Evolutionary conservation across 2,329 filamentous ascomycete species (phyloP).

Genomic region (Colletotrichum theobromicola): DNA sequence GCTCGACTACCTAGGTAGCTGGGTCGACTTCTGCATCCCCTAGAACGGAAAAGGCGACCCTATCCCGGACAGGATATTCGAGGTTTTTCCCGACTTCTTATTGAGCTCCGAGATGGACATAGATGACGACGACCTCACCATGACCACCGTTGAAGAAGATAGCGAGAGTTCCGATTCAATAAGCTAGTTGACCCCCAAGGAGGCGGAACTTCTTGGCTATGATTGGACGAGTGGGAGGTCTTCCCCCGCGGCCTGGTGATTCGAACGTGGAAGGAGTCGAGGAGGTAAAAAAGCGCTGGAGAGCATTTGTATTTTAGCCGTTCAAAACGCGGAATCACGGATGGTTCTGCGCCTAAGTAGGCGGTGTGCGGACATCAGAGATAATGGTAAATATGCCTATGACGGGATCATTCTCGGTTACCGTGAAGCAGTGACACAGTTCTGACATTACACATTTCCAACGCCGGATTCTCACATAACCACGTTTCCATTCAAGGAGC

Average conservation of each 20-base stretch:
- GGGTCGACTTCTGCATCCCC: conserved; percentile 84
- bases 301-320: not conserved
- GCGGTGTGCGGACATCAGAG: not conserved
- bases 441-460: no score
- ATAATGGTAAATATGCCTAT: not conserved
- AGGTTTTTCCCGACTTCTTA: not conserved
- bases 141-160: not conserved
- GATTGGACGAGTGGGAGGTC: not conserved
- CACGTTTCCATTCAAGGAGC: not conserved
- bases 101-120: fast-evolving
- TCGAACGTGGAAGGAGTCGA: not conserved
- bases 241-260: not conserved
- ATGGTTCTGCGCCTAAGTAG: not conserved
- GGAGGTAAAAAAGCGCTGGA: not conserved
- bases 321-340: not conserved
- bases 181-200: not conserved
- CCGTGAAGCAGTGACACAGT: not conserved
- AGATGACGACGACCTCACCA: not conserved
- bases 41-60: conserved; percentile 33
- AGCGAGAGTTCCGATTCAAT: not conserved
- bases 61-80: not conserved
- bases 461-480: not conserved
- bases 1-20: conserved; percentile 83
- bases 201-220: not conserved
- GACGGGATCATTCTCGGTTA: not conserved